phyloP scores from a whole-genome alignment of 441 rosid genomes.

The Populus tomentosa region DNA sequence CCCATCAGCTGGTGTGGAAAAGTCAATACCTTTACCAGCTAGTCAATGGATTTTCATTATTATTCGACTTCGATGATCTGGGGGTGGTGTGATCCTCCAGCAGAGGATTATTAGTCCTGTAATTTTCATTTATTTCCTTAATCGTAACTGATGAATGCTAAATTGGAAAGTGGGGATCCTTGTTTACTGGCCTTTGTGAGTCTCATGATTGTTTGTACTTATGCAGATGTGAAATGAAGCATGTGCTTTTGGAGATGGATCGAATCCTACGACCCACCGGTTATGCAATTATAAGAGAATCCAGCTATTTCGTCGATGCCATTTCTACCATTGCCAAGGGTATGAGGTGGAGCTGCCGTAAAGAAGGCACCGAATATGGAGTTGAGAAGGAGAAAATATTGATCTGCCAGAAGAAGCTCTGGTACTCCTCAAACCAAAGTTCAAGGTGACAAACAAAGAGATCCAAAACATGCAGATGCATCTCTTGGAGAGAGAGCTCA shows the following conservation, averaged over 20 bases:
- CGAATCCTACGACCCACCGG: conserved; percentile 80
- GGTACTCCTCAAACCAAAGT: conserved; percentile 59
- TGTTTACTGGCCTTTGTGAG: not conserved
- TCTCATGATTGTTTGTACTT: conserved; percentile 17
- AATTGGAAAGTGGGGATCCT: not conserved
- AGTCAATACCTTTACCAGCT: not conserved
- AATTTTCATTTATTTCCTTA: not conserved
- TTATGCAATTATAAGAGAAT: conserved; percentile 73
- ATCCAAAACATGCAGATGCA: not conserved
- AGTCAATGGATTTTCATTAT: not conserved
- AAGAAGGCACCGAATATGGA: conserved; percentile 60
- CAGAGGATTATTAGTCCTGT: too few species aligned
- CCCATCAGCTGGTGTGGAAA: not conserved
- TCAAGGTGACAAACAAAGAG: conserved; percentile 27
- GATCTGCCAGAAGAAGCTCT: conserved; percentile 88
- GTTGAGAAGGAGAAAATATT: conserved; percentile 70
- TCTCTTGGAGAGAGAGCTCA: not conserved
- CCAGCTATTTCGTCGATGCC: conserved; percentile 63
- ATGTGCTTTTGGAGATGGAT: conserved; percentile 87
- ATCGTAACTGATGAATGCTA: not conserved
- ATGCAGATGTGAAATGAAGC: conserved; percentile 84
- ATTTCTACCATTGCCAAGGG: conserved; percentile 66
- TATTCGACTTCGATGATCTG: not conserved
- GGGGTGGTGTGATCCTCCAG: not conserved
- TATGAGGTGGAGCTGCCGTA: conserved; percentile 80